Percentiles rank a stretch among this genome's conserved stretches.
Conservation (phyloP, 306 rosid genomes). For the Vigna angularis region DNA sequence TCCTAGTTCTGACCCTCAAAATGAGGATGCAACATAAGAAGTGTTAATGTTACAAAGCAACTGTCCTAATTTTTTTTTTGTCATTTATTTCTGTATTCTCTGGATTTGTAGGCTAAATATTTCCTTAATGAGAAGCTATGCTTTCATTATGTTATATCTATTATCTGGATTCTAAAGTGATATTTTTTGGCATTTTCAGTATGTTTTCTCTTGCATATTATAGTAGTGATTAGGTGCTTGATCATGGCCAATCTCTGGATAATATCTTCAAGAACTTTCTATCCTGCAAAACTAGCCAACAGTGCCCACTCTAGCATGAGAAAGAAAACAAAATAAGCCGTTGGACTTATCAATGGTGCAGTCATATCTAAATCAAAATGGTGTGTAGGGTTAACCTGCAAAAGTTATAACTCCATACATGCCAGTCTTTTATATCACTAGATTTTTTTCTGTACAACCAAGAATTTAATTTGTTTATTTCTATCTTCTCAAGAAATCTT, state of each 20-base stretch:
- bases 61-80: neutral
- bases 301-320: neutral
- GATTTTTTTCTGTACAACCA: too few species aligned
- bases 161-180: too few species aligned
- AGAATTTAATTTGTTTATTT: too few species aligned
- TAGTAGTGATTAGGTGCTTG: constrained; percentile 22
- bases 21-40: constrained; percentile 47
- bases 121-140: constrained; percentile 22
- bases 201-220: neutral
- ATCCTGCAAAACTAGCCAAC: too few species aligned
- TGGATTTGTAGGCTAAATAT: constrained; percentile 37
- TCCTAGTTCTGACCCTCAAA: constrained; percentile 47
- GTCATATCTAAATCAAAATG: constrained; percentile 8
- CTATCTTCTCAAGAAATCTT: too few species aligned
- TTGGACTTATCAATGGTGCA: neutral
- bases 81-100: neutral
- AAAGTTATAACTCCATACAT: neutral
- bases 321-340: neutral
- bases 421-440: neutral
- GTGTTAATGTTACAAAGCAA: constrained; percentile 16
- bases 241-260: neutral
- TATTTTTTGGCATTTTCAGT: neutral
- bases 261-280: too few species aligned
- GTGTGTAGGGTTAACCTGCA: constrained; percentile 4
- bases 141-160: neutral